Conservation (phyloP, 345 rosid genomes). For the Bruguiera parviflora region DNA sequence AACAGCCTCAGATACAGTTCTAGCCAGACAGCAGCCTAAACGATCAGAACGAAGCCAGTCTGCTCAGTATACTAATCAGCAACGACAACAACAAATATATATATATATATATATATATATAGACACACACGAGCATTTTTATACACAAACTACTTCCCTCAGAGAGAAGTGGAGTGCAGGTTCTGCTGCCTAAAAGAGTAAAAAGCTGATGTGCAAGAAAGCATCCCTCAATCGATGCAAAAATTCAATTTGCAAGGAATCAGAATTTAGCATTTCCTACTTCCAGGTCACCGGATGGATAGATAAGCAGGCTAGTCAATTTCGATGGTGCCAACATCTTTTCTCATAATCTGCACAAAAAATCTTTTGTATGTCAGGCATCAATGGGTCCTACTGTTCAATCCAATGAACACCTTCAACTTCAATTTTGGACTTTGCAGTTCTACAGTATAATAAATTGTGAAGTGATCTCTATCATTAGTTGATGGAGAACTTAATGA, state of each 20-base stretch:
- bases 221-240: neutral
- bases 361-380: conserved; percentile 1
- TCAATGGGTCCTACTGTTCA: neutral
- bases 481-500: neutral
- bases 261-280: neutral
- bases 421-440: neutral
- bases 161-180: neutral
- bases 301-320: conserved; percentile 20
- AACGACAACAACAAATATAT: neutral
- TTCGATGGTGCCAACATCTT: conserved; percentile 39
- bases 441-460: neutral
- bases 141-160: neutral
- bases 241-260: neutral
- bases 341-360: conserved; percentile 54
- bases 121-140: neutral
- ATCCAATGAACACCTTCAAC: neutral
- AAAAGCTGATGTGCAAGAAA: neutral
- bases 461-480: neutral
- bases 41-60: neutral
- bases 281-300: neutral
- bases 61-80: neutral
- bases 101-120: too few relatives aligned
- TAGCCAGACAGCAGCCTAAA: too few relatives aligned
- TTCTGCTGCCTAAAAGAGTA: neutral
- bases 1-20: neutral